A percentile compares a stretch with the other conserved stretches of the same genome.
These are phyloP conservation scores for Syzygium malaccense DNA, from an alignment of 441 rosid genomes.

Conservation along the genomic window DNA sequence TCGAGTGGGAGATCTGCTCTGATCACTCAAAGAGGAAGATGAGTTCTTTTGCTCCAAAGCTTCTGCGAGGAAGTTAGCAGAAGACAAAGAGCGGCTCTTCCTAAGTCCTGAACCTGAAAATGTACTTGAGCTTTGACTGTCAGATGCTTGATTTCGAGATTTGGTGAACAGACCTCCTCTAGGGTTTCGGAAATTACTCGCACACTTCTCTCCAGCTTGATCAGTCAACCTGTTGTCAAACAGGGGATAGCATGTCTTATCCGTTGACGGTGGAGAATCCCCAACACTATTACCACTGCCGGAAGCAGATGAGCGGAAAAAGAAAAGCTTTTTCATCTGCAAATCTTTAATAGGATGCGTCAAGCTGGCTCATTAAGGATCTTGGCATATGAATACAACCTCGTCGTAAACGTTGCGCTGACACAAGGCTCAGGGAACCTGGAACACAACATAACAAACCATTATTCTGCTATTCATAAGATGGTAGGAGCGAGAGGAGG, in stretches of 20 bases:
- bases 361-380: background rate
- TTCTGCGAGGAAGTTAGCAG: constrained; percentile 55
- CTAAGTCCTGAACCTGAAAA: constrained; percentile 37
- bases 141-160: constrained; percentile 41
- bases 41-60: constrained; percentile 30
- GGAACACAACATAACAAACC: background rate
- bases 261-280: constrained; percentile 26
- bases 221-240: constrained; percentile 20
- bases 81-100: constrained; percentile 78
- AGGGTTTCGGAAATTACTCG: constrained; percentile 25
- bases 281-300: constrained; percentile 8
- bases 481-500: background rate
- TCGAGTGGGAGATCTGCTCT: constrained; percentile 28
- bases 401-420: background rate
- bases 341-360: background rate
- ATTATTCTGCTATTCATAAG: background rate
- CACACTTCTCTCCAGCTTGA: constrained; percentile 30
- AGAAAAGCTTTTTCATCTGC: constrained; percentile 83
- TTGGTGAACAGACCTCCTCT: constrained; percentile 32
- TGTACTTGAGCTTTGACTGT: constrained; percentile 28
- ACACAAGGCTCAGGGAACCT: background rate
- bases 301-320: constrained; percentile 55
- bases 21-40: constrained; percentile 25
- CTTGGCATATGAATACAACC: background rate
- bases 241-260: constrained; percentile 37